phyloP scores from a whole-genome alignment of 345 rosid genomes.

The Iberis pinnata region DNA sequence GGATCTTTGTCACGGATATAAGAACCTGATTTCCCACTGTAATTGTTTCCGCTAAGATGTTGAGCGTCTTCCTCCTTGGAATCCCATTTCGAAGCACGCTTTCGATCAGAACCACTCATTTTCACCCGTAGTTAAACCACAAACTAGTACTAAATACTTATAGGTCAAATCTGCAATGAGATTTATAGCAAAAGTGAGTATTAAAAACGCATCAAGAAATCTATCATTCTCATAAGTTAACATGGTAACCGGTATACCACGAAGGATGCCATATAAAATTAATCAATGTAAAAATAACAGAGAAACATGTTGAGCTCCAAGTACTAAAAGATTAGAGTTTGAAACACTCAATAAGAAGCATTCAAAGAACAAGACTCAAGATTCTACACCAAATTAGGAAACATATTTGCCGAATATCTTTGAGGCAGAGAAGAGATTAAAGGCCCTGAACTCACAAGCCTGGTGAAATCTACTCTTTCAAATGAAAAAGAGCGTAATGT shows the following conservation, averaged over 20 bases:
- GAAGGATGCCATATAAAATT: too few relatives aligned
- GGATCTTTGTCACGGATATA: conserved; percentile 43
- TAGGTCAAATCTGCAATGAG: conserved; percentile 11
- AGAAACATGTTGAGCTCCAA: too few relatives aligned
- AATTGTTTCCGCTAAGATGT: conserved; percentile 34
- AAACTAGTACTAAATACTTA: not conserved
- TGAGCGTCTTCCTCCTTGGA: conserved; percentile 48
- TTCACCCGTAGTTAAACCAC: conserved; percentile 2
- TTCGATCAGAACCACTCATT: conserved; percentile 60
- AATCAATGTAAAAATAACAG: too few relatives aligned
- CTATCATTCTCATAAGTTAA: too few relatives aligned
- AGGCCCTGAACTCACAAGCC: too few relatives aligned
- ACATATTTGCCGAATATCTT: too few relatives aligned
- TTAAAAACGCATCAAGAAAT: too few relatives aligned
- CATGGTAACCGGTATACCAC: too few relatives aligned
- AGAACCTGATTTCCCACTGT: conserved; percentile 39
- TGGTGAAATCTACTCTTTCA: not conserved
- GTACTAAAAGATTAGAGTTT: too few relatives aligned
- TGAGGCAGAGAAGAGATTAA: too few relatives aligned
- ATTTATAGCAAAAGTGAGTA: not conserved
- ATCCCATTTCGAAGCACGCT: conserved; percentile 78
- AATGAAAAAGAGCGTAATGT: conserved; percentile 5
- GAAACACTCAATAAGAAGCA: conserved; percentile 8
- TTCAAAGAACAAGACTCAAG: not conserved
- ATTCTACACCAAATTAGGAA: conserved; percentile 4